Evolutionary conservation across 768 basidiomycete genomes (phyloP), one percentile per base, ranked within the genome.

Genomic region (Panaeolus cyanescens): DNA sequence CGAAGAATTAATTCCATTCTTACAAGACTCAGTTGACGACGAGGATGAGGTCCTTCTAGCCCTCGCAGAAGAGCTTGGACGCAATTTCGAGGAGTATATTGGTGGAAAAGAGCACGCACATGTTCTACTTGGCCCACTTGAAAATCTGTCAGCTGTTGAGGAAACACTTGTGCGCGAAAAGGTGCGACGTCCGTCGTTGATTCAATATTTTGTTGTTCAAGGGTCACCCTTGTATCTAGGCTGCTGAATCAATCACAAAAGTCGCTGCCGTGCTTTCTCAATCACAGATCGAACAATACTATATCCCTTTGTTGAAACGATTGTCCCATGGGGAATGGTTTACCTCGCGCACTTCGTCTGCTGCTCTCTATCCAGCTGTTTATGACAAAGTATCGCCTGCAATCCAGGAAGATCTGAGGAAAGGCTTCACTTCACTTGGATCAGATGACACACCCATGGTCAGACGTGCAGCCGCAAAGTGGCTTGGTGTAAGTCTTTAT

Each of bases 361-460:
- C 95, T 61, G 93, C 96, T 8, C 83, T 99, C 19, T 99, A 92
- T 75, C 85, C 95, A 15, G 89, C 95, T 12, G 92, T 94, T 32
- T 99, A 99, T 73, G 79, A 87, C 31, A 90, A 90, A 71, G 91
- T 90, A 20, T 85, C 90, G 2, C 76, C 88, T 13, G 68, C 79
- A 37, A 78, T 89, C 61, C 92, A 95, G 75, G 93, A 95, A 59
- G 96, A 99, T 37, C 77, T 99, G 67, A 85, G 96, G 63, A 92
- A 91, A 74, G 85, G 89, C 56, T 99, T 93, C 68, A 81, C 87
- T 8, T 83, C 85, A 32, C 84, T 99, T 31, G 92, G 91, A 8
- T 83, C 87, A 19, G 97, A 99, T 71, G 97, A 99, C 71, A 99
- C 97, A 12, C 97, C 97, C 25, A 99, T 99, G 97, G 96, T 98